These are phyloP conservation scores for Colletotrichum plurivorum DNA, from an alignment of 2,329 filamentous ascomycete genomes.

Conservation along the genomic window DNA sequence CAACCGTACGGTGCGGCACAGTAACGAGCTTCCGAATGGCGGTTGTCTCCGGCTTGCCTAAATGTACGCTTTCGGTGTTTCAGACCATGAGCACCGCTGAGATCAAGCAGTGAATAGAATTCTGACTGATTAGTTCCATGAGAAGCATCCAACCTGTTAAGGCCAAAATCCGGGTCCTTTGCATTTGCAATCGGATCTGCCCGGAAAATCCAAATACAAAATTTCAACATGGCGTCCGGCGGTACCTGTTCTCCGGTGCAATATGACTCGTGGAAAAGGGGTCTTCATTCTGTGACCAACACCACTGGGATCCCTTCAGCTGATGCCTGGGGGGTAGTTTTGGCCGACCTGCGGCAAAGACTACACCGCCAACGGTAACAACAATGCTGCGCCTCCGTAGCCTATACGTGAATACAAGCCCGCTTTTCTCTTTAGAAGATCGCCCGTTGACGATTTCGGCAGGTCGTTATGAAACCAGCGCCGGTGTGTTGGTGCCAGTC, in stretches of 20 bases:
- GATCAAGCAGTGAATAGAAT: no score
- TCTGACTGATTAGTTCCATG: no score
- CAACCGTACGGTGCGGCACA: no score
- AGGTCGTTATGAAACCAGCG: neutral
- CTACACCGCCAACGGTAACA: neutral
- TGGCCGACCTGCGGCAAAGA: conserved; percentile 1
- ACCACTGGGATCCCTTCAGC: conserved; percentile 14
- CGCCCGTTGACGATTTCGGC: neutral
- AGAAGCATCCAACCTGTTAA: no score
- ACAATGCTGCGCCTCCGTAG: conserved; percentile 5
- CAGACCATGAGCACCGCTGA: no score
- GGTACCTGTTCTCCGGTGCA: neutral
- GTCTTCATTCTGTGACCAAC: neutral
- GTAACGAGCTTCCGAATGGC: no score
- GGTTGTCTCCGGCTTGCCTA: no score
- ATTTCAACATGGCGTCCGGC: neutral
- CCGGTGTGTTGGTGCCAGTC: neutral
- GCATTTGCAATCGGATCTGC: no score
- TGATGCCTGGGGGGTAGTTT: conserved; percentile 19
- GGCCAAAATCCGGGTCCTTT: no score
- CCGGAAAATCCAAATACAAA: no score
- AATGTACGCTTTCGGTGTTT: no score
- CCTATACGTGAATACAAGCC: neutral
- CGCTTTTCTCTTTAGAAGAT: neutral
- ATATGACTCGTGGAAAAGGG: conserved; percentile 4